Evolutionary conservation across 352 stramenopile species (phyloP).

Genomic region (Pythium phragmiticola): DNA sequence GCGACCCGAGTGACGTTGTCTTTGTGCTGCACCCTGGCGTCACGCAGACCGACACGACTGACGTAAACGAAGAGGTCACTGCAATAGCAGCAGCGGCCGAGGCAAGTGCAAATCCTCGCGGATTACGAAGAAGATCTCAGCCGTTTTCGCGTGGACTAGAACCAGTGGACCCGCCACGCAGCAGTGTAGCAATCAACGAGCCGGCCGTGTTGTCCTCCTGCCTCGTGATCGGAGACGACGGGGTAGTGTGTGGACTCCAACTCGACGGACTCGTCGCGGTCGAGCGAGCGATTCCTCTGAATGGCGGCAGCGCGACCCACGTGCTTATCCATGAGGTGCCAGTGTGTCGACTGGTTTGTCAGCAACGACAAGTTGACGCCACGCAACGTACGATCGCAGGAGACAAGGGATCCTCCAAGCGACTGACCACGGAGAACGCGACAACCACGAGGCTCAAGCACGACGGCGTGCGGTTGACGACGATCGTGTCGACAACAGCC

Average conservation of each 20-base stretch:
- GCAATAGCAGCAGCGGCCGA: neutral
- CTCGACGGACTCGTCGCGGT: conserved; percentile 40
- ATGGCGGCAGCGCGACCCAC: neutral
- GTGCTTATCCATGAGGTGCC: conserved; percentile 35
- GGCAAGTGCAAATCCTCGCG: neutral
- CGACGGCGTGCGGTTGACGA: conserved; percentile 5
- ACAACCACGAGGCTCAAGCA: conserved; percentile 4
- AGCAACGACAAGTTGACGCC: neutral
- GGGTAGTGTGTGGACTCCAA: conserved; percentile 29
- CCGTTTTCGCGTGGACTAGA: conserved; percentile 1
- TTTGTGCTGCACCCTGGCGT: conserved; percentile 10
- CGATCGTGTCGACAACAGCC: conserved; percentile 16
- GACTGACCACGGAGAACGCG: neutral
- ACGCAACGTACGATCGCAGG: neutral
- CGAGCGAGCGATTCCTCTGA: conserved; percentile 15
- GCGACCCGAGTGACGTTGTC: conserved; percentile 2
- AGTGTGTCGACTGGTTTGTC: conserved; percentile 36
- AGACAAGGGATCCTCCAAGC: neutral
- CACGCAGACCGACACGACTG: neutral
- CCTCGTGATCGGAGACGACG: conserved; percentile 11
- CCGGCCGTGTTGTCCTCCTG: neutral
- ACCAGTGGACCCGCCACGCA: neutral
- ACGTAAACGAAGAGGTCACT: neutral
- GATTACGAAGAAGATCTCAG: neutral
- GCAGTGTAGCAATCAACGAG: neutral